Conservation (phyloP, 2,329 filamentous ascomycete genomes). For the Penicillium corylophilum region DNA sequence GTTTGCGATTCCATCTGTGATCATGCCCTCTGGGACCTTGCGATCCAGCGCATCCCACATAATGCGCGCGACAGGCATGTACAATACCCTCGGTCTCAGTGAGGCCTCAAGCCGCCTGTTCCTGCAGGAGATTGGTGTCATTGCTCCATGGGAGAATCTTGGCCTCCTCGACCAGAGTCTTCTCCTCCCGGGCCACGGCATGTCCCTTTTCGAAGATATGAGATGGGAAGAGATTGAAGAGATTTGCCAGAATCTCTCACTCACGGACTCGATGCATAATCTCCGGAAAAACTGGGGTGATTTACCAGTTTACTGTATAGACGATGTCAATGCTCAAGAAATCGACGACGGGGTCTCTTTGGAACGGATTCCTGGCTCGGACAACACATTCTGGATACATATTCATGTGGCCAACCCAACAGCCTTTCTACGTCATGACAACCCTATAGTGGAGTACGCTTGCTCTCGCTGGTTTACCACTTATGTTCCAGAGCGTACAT, state of each 20-base stretch:
- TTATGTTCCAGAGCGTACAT: conserved; percentile 54
- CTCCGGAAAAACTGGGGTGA: conserved; percentile 59
- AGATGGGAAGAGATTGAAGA: conserved; percentile 32
- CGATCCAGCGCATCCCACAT: conserved; percentile 55
- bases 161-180: conserved; percentile 53
- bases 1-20: conserved; percentile 47
- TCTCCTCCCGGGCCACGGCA: conserved; percentile 49
- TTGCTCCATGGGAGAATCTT: conserved; percentile 59
- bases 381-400: conserved; percentile 57
- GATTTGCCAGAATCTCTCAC: conserved; percentile 27
- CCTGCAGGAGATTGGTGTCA: conserved; percentile 61
- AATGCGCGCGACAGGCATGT: conserved; percentile 57
- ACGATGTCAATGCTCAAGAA: conserved; percentile 54
- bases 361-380: conserved; percentile 47
- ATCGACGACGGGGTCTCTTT: conserved; percentile 65
- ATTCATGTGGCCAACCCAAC: conserved; percentile 65
- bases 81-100: conserved; percentile 44
- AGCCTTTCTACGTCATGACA: conserved; percentile 56
- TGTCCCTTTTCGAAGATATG: conserved; percentile 31
- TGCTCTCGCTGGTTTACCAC: conserved; percentile 54
- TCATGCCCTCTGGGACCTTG: conserved; percentile 42
- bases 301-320: conserved; percentile 60
- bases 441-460: conserved; percentile 55
- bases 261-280: conserved; percentile 56
- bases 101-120: conserved; percentile 49